A percentile compares a stretch with the other conserved stretches of the same genome.
phyloP scores from a whole-genome alignment of 2,329 filamentous ascomycete genomes.

The Phialocephala subalpina region DNA sequence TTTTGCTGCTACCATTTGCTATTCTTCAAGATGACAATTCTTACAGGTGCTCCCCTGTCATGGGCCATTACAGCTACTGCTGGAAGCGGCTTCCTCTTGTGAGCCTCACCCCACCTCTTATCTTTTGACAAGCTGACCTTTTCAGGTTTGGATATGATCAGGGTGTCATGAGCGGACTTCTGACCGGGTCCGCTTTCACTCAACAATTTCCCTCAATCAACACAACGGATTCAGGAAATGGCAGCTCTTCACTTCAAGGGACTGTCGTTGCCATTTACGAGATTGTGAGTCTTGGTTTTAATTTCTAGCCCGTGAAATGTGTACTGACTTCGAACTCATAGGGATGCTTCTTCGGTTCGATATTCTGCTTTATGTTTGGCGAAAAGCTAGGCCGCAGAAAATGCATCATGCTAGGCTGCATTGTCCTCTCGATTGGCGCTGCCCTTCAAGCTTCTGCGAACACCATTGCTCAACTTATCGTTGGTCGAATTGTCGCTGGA shows the following conservation, averaged over 20 bases:
- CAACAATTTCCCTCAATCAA: conserved; percentile 48
- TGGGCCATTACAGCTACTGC: conserved; percentile 5
- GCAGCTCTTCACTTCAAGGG: neutral
- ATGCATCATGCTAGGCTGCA: conserved; percentile 48
- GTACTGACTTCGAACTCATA: conserved; percentile 31
- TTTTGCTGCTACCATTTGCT: neutral
- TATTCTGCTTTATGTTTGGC: conserved; percentile 46
- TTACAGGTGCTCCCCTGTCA: conserved; percentile 1
- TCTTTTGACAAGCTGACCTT: too few species aligned
- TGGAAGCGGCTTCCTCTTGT: neutral
- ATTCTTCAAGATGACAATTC: neutral
- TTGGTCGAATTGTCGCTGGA: conserved; percentile 79
- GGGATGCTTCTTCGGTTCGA: conserved; percentile 47
- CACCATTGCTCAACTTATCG: conserved; percentile 62
- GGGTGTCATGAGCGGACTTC: conserved; percentile 46
- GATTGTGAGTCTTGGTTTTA: neutral
- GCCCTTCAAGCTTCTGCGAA: conserved; percentile 50
- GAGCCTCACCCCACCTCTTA: neutral
- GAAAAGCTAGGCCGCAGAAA: conserved; percentile 51
- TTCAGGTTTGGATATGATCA: conserved; percentile 48
- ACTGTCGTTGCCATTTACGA: neutral
- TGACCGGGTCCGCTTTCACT: conserved; percentile 30
- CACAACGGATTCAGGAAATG: conserved; percentile 39
- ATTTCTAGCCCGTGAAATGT: neutral
- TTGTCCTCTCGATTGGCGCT: conserved; percentile 51